These are phyloP conservation scores for Schizosaccharomyces versatilis DNA, from an alignment of 1,139 yeast genomes.

Conservation along the genomic window DNA sequence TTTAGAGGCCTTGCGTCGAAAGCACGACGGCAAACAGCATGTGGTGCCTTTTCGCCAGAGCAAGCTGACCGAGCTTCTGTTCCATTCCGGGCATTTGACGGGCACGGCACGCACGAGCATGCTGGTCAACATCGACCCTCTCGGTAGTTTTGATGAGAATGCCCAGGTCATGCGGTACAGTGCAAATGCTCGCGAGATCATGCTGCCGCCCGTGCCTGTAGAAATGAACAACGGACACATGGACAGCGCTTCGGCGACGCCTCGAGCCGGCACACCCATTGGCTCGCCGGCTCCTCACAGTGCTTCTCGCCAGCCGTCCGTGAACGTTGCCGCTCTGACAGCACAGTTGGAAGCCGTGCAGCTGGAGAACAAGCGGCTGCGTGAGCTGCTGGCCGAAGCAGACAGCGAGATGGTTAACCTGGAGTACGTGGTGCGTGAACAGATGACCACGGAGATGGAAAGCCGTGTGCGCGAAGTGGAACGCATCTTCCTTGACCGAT, in stretches of 20 bases:
- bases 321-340: background rate
- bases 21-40: conserved; percentile 14
- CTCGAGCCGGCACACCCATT: background rate
- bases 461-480: background rate
- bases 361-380: background rate
- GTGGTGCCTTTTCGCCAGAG: conserved; percentile 21
- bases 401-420: background rate
- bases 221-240: background rate
- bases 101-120: conserved; percentile 24
- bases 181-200: conserved; percentile 17
- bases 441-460: conserved; percentile 1
- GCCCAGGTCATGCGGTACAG: conserved; percentile 26
- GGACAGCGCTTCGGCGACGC: background rate
- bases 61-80: conserved; percentile 26
- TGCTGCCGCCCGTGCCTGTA: background rate
- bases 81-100: conserved; percentile 13
- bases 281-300: background rate
- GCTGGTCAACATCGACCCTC: conserved; percentile 43
- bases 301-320: background rate
- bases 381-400: background rate
- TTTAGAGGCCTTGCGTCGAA: conserved; percentile 16
- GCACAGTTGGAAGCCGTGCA: background rate
- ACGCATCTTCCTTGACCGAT: background rate
- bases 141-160: conserved; percentile 36
- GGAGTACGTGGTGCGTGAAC: background rate